Evolutionary conservation across 2,329 filamentous ascomycete genomes (phyloP), one percentile per base, ranked within the genome.

Genomic region (Verticillium longisporum): DNA sequence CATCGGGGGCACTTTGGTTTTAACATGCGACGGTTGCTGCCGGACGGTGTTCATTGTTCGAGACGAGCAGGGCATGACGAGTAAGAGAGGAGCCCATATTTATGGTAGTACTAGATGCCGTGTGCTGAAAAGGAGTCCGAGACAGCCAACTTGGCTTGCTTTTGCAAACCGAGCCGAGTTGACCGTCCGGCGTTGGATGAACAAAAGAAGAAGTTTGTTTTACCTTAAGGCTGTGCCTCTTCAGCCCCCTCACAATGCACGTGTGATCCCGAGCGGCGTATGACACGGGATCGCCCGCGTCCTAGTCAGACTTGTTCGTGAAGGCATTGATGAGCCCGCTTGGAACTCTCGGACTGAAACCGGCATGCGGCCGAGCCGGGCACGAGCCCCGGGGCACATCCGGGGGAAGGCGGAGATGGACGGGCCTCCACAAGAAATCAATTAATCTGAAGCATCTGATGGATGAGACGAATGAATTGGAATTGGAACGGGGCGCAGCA

Each of bases 381-480:
- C 41, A 50, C 41, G 41, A 50, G 41, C 41, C 41, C 21, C 41
- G 41, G 18, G 18, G 18, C 41, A 50, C 41, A 18, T 21, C 18
- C 15, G 41, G 41, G 41, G 41, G 4, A 5, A 26, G 18, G 41
- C 18, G 5, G n/a, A 50, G 41, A 50, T n/a, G n/a, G 57, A 53
- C 31, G 57, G 56, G 55, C 41, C 60, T 61, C 50, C 56, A 61
- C 61, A 61, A 53, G 26, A 37, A 6, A 59, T 50, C 50, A 64
- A 63, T 64, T 15, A 63, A 64, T 57, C 57, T 57, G 63, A 64
- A 58, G 63, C 63, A 57, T 61, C 60, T 26, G 59, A 63, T 63
- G 63, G 59, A 57, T 64, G 57, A 60, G 61, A 64, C 38, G 59
- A 50, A 50, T 50, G 56, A 56, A 55, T 36, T 31, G n/a, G 37